Evolutionary conservation across 495 filamentous ascomycete species (phyloP).

Genomic region (Lasiosphaeria ovina): DNA sequence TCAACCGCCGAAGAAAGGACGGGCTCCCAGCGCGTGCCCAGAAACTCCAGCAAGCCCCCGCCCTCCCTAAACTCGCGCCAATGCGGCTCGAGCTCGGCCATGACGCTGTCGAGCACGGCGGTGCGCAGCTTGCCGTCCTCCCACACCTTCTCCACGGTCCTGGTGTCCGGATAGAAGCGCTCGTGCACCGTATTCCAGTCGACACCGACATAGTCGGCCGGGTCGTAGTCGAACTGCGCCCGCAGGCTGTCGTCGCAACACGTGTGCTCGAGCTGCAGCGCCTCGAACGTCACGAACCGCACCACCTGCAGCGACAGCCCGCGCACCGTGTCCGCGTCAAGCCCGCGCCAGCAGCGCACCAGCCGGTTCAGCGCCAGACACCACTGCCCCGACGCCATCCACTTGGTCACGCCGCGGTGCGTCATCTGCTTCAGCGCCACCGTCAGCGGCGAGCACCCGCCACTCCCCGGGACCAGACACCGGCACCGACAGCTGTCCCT

Average conservation of each 20-base stretch:
- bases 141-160: constrained; percentile 1
- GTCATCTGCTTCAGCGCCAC: background rate
- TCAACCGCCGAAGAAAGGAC: background rate
- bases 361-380: background rate
- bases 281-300: background rate
- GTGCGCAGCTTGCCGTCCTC: background rate
- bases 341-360: background rate
- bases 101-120: background rate
- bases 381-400: background rate
- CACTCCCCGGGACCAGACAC: background rate
- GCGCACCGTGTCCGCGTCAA: background rate
- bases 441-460: background rate
- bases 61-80: background rate
- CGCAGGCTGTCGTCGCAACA: background rate
- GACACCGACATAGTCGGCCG: background rate
- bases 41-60: background rate
- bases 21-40: background rate
- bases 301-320: background rate
- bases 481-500: background rate
- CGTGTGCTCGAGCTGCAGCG: constrained; percentile 1
- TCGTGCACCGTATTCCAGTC: background rate
- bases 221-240: background rate
- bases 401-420: background rate
- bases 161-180: background rate
- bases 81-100: background rate